Evolutionary conservation across 2,329 filamentous ascomycete genomes (phyloP).

Genomic region (Plenodomus lindquistii): DNA sequence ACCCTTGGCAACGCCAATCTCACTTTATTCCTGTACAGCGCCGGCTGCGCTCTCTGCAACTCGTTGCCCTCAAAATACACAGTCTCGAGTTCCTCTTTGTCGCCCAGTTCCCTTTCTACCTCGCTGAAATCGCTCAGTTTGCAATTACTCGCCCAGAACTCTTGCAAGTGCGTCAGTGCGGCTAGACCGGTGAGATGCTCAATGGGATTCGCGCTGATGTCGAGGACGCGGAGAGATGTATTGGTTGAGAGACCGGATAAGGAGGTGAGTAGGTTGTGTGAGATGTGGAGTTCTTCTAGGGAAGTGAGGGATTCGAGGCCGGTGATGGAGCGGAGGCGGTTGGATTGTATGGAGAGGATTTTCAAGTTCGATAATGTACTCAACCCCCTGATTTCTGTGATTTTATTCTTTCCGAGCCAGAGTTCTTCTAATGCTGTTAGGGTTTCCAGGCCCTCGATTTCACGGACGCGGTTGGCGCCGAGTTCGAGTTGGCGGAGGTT

Average conservation of each 20-base stretch:
- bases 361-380: slow-evolving; percentile 75
- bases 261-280: slow-evolving; percentile 84
- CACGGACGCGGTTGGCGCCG: slow-evolving; percentile 86
- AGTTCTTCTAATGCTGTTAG: slow-evolving; percentile 81
- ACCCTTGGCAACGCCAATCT: slow-evolving; percentile 84
- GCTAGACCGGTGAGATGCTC: slow-evolving; percentile 72
- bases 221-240: slow-evolving; percentile 69
- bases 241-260: slow-evolving; percentile 66
- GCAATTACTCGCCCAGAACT: slow-evolving; percentile 95
- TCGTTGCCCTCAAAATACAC: slow-evolving; percentile 98
- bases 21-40: slow-evolving; percentile 92
- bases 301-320: slow-evolving; percentile 74
- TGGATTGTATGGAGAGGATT: slow-evolving; percentile 92
- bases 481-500: slow-evolving; percentile 84
- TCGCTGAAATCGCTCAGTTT: slow-evolving; percentile 78
- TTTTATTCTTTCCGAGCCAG: slow-evolving; percentile 97
- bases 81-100: slow-evolving; percentile 80
- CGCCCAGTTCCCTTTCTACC: slow-evolving; percentile 74
- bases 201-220: slow-evolving; percentile 88
- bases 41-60: slow-evolving; percentile 76
- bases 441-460: slow-evolving; percentile 82
- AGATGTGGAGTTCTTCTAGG: slow-evolving; percentile 93
- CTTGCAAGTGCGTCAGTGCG: slow-evolving; percentile 73
- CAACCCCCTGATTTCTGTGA: slow-evolving; percentile 78
- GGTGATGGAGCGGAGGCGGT: slow-evolving; percentile 78